Evolutionary conservation across 2,329 filamentous ascomycete genomes (phyloP).

Genomic region (Microdochium bolleyi): DNA sequence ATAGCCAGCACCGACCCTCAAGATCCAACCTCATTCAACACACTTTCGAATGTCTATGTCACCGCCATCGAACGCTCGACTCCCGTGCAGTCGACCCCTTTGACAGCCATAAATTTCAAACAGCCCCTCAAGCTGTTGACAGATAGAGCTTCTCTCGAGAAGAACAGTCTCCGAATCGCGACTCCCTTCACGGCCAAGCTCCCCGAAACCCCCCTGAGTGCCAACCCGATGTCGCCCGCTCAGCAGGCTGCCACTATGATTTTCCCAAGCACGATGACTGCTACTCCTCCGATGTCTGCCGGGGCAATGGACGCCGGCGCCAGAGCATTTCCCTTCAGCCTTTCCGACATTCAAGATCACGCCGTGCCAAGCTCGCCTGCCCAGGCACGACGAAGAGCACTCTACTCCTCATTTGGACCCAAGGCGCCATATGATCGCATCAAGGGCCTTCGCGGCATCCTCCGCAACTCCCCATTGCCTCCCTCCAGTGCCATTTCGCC

Average conservation of each 20-base stretch:
- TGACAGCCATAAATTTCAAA: slow-evolving; percentile 40
- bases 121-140: slow-evolving; percentile 29
- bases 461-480: slow-evolving; percentile 58
- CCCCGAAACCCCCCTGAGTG: slow-evolving; percentile 47
- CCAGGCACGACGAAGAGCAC: slow-evolving; percentile 27
- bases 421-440: slow-evolving; percentile 51
- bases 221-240: slow-evolving; percentile 39
- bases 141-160: slow-evolving; percentile 19
- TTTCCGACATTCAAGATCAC: slow-evolving; percentile 20
- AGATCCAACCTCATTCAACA: slow-evolving; percentile 58
- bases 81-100: slow-evolving; percentile 35
- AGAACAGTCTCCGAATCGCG: slow-evolving; percentile 23
- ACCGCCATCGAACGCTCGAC: slow-evolving; percentile 53
- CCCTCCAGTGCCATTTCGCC: slow-evolving; percentile 41
- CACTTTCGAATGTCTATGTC: slow-evolving; percentile 57
- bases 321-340: slow-evolving; percentile 38
- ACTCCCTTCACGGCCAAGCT: slow-evolving; percentile 37
- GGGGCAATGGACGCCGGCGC: slow-evolving; percentile 35
- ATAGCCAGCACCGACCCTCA: slow-evolving; percentile 42
- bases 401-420: slow-evolving; percentile 17
- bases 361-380: slow-evolving; percentile 21
- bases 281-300: slow-evolving; percentile 51
- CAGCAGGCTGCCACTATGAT: slow-evolving; percentile 30
- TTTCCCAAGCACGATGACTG: slow-evolving; percentile 48
- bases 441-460: slow-evolving; percentile 52